Evolutionary conservation across 176 grass and related monocot genomes (phyloP).

Genomic region (sorghum (Sorghum bicolor)): DNA sequence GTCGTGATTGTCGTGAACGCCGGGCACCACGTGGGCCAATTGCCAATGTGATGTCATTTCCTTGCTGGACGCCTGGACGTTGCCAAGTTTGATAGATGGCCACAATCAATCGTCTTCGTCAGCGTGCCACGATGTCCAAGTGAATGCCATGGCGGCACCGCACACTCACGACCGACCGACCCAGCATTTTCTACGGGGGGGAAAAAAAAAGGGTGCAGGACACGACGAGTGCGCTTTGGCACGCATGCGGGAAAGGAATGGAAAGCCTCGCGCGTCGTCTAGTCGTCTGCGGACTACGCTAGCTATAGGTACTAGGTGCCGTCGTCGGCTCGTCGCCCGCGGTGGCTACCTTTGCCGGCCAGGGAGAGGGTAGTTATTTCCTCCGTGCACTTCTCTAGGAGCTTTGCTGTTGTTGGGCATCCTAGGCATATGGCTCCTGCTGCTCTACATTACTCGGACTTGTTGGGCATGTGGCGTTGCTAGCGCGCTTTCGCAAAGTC

Average conservation of each 20-base stretch:
- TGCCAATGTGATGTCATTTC: neutral
- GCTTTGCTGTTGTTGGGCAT: slow-evolving; percentile 25
- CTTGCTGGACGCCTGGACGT: neutral
- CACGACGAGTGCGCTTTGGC: neutral
- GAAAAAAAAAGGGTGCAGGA: no score
- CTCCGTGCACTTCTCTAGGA: slow-evolving; percentile 23
- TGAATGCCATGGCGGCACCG: neutral
- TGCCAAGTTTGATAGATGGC: no score
- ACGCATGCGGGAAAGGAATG: neutral
- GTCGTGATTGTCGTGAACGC: neutral
- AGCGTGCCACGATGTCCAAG: neutral
- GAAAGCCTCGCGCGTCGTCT: neutral
- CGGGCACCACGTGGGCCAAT: neutral
- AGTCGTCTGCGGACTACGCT: neutral
- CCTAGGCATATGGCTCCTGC: neutral
- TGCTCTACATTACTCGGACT: neutral
- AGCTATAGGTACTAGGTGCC: neutral
- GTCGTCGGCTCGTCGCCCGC: neutral
- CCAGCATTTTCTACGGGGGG: neutral
- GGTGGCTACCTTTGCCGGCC: neutral
- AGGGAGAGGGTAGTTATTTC: slow-evolving; percentile 24
- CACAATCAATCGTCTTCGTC: neutral
- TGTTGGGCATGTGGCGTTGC: neutral
- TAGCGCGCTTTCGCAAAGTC: neutral
- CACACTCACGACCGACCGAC: neutral